These are phyloP conservation scores for Coleophoma eucalyptorum DNA, from an alignment of 2,329 filamentous ascomycete genomes.

Conservation along the genomic window DNA sequence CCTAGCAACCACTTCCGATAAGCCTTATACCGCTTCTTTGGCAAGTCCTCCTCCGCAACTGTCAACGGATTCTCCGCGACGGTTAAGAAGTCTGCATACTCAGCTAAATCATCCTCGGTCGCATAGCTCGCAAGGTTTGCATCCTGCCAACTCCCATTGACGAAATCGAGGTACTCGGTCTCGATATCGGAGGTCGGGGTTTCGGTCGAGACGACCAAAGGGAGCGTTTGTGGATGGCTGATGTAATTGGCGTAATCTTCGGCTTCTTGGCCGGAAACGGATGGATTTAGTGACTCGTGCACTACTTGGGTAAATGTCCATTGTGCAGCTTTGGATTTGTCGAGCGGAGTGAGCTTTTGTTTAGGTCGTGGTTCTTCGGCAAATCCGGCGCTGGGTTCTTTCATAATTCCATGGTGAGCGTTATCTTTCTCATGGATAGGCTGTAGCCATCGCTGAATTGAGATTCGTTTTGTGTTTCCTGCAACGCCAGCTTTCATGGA, in stretches of 20 bases:
- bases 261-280: constrained; percentile 70
- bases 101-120: constrained; percentile 52
- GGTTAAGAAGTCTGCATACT: constrained; percentile 74
- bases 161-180: constrained; percentile 76
- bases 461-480: constrained; percentile 42
- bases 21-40: constrained; percentile 94
- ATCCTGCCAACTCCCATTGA: constrained; percentile 63
- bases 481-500: constrained; percentile 36
- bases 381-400: constrained; percentile 32
- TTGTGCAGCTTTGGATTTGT: constrained; percentile 80
- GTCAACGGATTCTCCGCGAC: constrained; percentile 81
- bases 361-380: constrained; percentile 28
- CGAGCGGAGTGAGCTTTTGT: constrained; percentile 55
- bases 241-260: constrained; percentile 89
- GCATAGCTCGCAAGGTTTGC: constrained; percentile 26
- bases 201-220: constrained; percentile 72
- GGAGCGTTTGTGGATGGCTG: constrained; percentile 82
- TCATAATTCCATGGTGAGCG: constrained; percentile 51
- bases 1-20: constrained; percentile 93
- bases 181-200: constrained; percentile 52
- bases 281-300: constrained; percentile 79
- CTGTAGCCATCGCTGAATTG: constrained; percentile 60
- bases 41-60: constrained; percentile 79
- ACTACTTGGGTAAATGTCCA: constrained; percentile 88
- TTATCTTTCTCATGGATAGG: constrained; percentile 29